Base-by-base conservation (phyloP, 2,329 filamentous ascomycete species). In the Cordyceps pruinosa region DNA sequence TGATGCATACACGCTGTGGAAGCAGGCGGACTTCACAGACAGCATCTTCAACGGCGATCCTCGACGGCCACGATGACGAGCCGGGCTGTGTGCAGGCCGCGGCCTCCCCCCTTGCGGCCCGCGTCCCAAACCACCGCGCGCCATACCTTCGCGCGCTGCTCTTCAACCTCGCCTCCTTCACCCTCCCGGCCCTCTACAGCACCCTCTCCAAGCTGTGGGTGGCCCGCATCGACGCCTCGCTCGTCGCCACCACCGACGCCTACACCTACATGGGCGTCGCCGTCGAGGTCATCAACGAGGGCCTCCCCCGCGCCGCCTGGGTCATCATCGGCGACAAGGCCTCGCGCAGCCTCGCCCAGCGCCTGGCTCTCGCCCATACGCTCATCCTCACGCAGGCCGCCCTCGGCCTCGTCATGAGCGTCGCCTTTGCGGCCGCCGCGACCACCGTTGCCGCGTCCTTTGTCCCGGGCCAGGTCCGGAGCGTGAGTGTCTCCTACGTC, bases 171-270 rank as follows among this genome's bases (percentile, higher is more conserved):
- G 74, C 68, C 47, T 75, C 85, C 1, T 88, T 89, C 66, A 66
- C 83, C 2, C 77, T 89, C 0, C 86, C 85, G 1, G 86, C 86
- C 0, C 72, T 90, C 0, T 89, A 89, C 64, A 69, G 71, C 34
- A 90, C 86, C 0, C 76, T 90, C 0, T 80, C 80, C 49, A 89
- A 89, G 64, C 74, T 88, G 19, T 90, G 85, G 87, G 79, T 90
- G 2, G 84, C 86, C n/a, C 52, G 42, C 56, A 87, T 89, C 56
- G 83, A 89, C 66, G 70, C 80, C 0, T 80, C 76, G 1, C 66
- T 70, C 61, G 68, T 72, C 8, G 68, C 70, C 2, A 69, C 70
- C 8, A 70, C 69, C 3, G 70, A 72, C 32, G 73, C 78, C 0
- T 88, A 87, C 68, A 89, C 84, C 0, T 90, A 90, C 67, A 87